phyloP scores from a whole-genome alignment of 495 filamentous ascomycete species.

The Rusavskia elegans region DNA sequence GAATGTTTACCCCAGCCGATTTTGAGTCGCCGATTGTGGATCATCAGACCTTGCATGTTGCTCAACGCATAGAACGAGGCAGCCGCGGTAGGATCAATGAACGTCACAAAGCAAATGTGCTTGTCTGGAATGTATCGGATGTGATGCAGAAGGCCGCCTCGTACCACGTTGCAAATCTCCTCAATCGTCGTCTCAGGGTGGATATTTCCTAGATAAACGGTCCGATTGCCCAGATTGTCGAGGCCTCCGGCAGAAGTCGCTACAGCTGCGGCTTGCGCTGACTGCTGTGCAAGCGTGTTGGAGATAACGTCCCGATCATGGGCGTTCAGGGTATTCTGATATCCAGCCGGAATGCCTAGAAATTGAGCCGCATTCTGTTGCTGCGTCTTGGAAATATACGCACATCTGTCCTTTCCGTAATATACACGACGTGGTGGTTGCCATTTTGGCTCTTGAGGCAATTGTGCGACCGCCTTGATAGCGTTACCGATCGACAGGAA shows the following conservation, averaged over 20 bases:
- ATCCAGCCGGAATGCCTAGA: slow-evolving; percentile 92
- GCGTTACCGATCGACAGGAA: slow-evolving; percentile 96
- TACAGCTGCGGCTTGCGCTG: slow-evolving; percentile 89
- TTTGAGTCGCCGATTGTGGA: slow-evolving; percentile 93
- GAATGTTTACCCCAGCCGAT: slow-evolving; percentile 99
- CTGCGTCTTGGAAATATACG: slow-evolving; percentile 98
- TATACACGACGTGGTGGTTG: slow-evolving; percentile 88
- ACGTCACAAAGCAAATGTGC: slow-evolving; percentile 98
- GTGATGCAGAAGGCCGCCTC: slow-evolving; percentile 85
- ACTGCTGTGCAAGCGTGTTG: slow-evolving; percentile 90
- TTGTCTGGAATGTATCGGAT: slow-evolving; percentile 99
- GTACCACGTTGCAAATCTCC: slow-evolving; percentile 95
- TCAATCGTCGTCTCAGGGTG: slow-evolving; percentile 97
- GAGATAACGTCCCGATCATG: slow-evolving; percentile 93
- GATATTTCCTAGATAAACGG: slow-evolving; percentile 96
- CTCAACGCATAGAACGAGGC: slow-evolving; percentile 96
- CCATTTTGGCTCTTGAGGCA: slow-evolving; percentile 95
- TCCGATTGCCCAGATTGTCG: slow-evolving; percentile 92
- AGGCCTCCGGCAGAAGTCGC: slow-evolving; percentile 92
- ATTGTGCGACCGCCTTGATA: slow-evolving; percentile 94
- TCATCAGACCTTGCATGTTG: slow-evolving; percentile 96
- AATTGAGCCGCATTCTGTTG: slow-evolving; percentile 99
- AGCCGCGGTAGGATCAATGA: slow-evolving; percentile 95
- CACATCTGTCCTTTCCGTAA: slow-evolving; percentile 96
- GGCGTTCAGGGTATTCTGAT: slow-evolving; percentile 87